phyloP scores from a whole-genome alignment of 1,139 yeast genomes.

The Candida freyschussii region DNA sequence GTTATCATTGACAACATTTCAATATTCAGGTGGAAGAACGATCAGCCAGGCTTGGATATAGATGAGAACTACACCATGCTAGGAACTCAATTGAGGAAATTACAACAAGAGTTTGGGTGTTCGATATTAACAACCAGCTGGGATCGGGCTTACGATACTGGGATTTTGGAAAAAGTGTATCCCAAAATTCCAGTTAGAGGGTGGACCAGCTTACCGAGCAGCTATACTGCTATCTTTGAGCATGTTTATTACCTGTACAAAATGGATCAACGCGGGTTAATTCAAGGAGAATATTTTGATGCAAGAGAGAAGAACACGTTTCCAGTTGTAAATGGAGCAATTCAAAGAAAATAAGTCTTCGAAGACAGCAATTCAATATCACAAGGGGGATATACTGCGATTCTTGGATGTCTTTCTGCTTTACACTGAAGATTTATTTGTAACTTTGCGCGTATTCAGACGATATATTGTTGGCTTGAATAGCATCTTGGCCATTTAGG shows the following conservation, averaged over 20 bases:
- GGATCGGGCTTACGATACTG: slow-evolving; percentile 5
- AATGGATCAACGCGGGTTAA: background rate
- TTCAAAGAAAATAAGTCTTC: too few relatives aligned
- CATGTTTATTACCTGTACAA: slow-evolving; percentile 3
- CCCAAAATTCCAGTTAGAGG: background rate
- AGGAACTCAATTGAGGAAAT: background rate
- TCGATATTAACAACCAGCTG: slow-evolving; percentile 2
- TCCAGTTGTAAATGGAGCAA: background rate
- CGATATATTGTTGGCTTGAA: too few relatives aligned
- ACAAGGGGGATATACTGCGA: too few relatives aligned
- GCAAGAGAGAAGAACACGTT: background rate
- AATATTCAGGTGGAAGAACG: slow-evolving; percentile 3
- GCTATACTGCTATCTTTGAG: slow-evolving; percentile 1
- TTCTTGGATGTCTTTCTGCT: background rate
- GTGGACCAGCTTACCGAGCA: slow-evolving; percentile 1
- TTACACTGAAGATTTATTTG: background rate
- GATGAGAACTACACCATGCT: slow-evolving; percentile 2
- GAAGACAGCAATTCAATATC: too few relatives aligned
- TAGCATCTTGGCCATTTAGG: too few relatives aligned
- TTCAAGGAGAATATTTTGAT: background rate
- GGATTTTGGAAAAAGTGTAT: slow-evolving; percentile 1
- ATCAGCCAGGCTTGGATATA: background rate
- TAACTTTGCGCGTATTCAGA: background rate
- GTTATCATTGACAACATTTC: slow-evolving; percentile 9
- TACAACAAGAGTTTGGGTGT: slow-evolving; percentile 2